These are phyloP conservation scores for Thalassiosira exigua DNA, from an alignment of 352 stramenopile species.

Conservation along the genomic window DNA sequence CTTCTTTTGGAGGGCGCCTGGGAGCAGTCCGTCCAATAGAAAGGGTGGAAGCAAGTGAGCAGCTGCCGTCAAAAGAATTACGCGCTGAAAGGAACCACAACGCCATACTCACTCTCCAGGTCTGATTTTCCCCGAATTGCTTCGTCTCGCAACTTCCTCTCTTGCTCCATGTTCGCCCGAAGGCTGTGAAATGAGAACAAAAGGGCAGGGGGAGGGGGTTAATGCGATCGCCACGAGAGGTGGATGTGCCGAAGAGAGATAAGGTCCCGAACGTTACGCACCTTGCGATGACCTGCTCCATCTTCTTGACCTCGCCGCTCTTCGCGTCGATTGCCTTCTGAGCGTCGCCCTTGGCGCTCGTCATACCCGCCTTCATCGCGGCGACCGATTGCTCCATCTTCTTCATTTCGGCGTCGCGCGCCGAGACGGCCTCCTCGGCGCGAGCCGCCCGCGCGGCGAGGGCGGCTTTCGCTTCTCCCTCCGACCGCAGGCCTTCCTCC, in stretches of 20 bases:
- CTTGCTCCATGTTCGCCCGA: constrained; percentile 26
- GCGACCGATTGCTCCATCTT: constrained; percentile 20
- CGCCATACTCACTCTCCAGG: no score
- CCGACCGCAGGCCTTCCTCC: constrained; percentile 20
- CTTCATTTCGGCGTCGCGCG: constrained; percentile 19
- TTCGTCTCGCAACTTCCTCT: constrained; percentile 27
- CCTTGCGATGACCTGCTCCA: constrained; percentile 28
- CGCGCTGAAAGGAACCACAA: no score
- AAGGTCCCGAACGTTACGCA: no score
- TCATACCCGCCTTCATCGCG: constrained; percentile 23
- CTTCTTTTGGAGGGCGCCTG: constrained; percentile 27
- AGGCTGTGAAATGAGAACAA: constrained; percentile 1
- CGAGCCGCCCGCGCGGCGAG: constrained; percentile 5
- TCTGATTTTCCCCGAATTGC: constrained; percentile 31
- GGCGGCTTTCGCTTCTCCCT: constrained; percentile 19
- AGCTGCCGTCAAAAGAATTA: no score
- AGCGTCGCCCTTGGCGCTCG: constrained; percentile 5
- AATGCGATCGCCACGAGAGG: no score
- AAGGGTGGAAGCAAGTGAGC: no score
- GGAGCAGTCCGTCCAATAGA: no score
- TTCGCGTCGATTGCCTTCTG: constrained; percentile 43
- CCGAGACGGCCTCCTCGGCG: constrained; percentile 36
- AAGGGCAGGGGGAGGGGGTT: no score
- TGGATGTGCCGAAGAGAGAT: no score
- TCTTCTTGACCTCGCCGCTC: constrained; percentile 24